phyloP scores from a whole-genome alignment of 1,284 basidiomycete species.

The Ganoderma lucidum region DNA sequence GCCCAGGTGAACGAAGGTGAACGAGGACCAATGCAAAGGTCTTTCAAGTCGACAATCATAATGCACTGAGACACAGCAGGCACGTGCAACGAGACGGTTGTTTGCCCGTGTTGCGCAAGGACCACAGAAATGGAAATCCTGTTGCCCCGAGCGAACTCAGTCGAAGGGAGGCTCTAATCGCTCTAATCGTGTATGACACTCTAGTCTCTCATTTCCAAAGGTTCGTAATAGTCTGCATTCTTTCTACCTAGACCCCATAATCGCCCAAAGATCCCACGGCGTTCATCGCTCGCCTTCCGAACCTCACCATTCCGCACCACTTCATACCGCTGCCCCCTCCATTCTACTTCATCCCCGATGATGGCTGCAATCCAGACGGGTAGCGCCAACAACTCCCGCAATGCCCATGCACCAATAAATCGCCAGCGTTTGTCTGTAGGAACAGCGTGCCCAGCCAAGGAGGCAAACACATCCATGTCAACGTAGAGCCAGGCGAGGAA shows the following conservation, averaged over 20 bases:
- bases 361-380: conserved; percentile 89
- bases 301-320: conserved; percentile 74
- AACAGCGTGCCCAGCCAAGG: conserved; percentile 74
- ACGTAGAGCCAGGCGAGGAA: conserved; percentile 67
- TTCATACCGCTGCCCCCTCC: conserved; percentile 80
- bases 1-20: background rate
- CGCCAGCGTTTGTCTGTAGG: conserved; percentile 54
- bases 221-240: conserved; percentile 38
- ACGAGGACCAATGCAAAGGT: background rate
- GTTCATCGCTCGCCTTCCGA: conserved; percentile 34
- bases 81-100: background rate
- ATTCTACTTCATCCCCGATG: conserved; percentile 80
- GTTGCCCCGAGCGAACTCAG: background rate
- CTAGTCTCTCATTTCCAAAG: conserved; percentile 27
- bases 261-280: conserved; percentile 30
- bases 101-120: background rate
- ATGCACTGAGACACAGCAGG: background rate
- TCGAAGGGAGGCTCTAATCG: background rate
- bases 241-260: conserved; percentile 27
- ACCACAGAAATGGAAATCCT: background rate
- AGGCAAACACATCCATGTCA: conserved; percentile 79
- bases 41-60: background rate
- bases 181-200: conserved; percentile 4
- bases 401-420: conserved; percentile 82
- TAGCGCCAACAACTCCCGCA: conserved; percentile 81